Conservation (phyloP, 2,329 filamentous ascomycete genomes). For the Juglanconis juglandina region DNA sequence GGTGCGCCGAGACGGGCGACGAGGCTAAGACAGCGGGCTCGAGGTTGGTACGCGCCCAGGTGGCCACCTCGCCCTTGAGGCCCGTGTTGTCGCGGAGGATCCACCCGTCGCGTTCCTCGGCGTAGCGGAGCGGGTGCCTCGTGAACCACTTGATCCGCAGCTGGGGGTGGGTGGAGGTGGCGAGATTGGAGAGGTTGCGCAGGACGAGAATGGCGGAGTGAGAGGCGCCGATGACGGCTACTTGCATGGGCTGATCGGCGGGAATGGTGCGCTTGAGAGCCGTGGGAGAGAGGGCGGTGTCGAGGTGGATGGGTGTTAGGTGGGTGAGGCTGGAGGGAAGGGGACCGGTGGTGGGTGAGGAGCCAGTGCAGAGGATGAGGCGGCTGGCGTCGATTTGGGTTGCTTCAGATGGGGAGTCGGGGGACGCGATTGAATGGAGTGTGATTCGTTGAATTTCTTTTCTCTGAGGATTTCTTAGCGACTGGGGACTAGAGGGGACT, state of each 20-base stretch:
- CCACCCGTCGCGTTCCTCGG: constrained; percentile 60
- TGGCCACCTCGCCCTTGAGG: constrained; percentile 58
- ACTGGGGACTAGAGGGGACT: no score
- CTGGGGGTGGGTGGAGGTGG: constrained; percentile 45
- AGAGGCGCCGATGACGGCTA: constrained; percentile 60
- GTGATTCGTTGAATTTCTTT: no score
- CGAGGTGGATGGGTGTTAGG: constrained; percentile 42
- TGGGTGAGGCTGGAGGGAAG: constrained; percentile 35
- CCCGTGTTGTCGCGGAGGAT: constrained; percentile 64
- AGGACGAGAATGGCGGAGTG: constrained; percentile 62
- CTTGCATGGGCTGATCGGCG: constrained; percentile 33
- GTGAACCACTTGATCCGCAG: constrained; percentile 61
- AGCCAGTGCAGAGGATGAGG: constrained; percentile 58
- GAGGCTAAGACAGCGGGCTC: constrained; percentile 46
- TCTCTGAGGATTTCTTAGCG: no score
- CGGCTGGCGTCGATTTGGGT: constrained; percentile 35
- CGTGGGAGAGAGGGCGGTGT: constrained; percentile 53
- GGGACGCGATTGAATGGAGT: no score
- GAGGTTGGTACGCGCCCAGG: constrained; percentile 56
- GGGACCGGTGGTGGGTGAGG: constrained; percentile 42
- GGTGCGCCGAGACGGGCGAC: constrained; percentile 43
- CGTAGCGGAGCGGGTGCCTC: constrained; percentile 58
- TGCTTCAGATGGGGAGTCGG: constrained; percentile 18
- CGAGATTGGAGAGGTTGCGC: constrained; percentile 56
- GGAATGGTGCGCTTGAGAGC: constrained; percentile 34